Conservation (phyloP, 495 filamentous ascomycete genomes). For the Daldinia childiae region DNA sequence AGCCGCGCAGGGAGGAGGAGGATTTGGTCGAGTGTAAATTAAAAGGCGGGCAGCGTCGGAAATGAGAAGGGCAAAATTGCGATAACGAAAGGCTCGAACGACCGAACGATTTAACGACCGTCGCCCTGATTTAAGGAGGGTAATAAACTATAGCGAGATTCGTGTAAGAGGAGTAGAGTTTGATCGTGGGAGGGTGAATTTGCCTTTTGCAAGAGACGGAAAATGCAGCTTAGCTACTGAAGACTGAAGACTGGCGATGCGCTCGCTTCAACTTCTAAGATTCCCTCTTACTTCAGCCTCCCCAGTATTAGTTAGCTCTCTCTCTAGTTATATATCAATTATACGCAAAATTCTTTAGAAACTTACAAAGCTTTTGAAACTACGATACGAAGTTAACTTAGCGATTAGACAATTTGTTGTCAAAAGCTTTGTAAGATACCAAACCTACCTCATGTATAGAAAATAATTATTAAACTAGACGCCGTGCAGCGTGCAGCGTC, state of each 20-base stretch:
- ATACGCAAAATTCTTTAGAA: neutral
- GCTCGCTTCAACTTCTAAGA: neutral
- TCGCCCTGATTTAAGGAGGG: neutral
- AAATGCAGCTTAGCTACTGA: constrained; percentile 4
- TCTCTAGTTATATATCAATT: constrained; percentile 3
- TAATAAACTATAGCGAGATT: neutral
- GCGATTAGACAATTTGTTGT: neutral
- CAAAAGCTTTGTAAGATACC: neutral
- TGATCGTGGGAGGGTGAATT: neutral
- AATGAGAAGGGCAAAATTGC: neutral
- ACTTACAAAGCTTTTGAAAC: constrained; percentile 1
- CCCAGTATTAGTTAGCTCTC: neutral
- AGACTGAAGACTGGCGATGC: too few relatives aligned
- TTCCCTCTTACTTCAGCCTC: too few relatives aligned
- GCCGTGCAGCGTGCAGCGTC: constrained; percentile 22
- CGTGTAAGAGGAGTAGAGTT: neutral
- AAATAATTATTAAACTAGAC: constrained; percentile 11
- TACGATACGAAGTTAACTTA: neutral
- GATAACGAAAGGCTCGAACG: constrained; percentile 7
- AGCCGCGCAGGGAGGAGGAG: neutral
- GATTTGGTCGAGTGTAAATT: neutral
- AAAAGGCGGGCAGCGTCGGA: neutral
- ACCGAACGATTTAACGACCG: constrained; percentile 1
- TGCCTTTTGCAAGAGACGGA: neutral
- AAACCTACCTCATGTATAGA: constrained; percentile 7